phyloP scores from a whole-genome alignment of 1,139 yeast species.

The Geotrichum siamense region DNA sequence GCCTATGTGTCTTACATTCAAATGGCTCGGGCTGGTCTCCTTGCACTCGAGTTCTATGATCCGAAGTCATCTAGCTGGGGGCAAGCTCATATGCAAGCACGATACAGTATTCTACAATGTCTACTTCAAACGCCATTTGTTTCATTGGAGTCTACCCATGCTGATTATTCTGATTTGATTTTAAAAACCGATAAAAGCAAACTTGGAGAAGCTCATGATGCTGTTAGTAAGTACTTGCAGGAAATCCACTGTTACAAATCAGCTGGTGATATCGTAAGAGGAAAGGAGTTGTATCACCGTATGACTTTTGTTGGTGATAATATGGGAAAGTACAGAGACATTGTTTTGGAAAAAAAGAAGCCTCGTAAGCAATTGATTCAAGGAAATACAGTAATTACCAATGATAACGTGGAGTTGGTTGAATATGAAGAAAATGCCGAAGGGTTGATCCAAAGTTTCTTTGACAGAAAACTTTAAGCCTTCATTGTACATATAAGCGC shows the following conservation, averaged over 20 bases:
- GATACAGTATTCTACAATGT: constrained; percentile 74
- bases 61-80: constrained; percentile 81
- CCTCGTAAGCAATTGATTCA: constrained; percentile 83
- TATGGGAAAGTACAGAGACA: constrained; percentile 55
- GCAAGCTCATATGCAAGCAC: constrained; percentile 90
- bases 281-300: constrained; percentile 54
- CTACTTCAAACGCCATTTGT: constrained; percentile 48
- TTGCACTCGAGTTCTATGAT: constrained; percentile 82
- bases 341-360: constrained; percentile 60
- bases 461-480: constrained; percentile 51
- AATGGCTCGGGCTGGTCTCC: constrained; percentile 83
- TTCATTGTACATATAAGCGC: too few relatives aligned
- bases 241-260: constrained; percentile 73
- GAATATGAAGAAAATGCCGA: constrained; percentile 70
- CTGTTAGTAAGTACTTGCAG: constrained; percentile 62
- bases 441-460: constrained; percentile 74
- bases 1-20: constrained; percentile 59
- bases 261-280: constrained; percentile 61
- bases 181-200: constrained; percentile 42
- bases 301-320: constrained; percentile 63
- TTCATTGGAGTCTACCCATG: constrained; percentile 42
- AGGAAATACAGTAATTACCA: constrained; percentile 53
- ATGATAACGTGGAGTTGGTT: constrained; percentile 30
- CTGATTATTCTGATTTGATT: constrained; percentile 50
- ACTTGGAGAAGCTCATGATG: constrained; percentile 40